phyloP scores from a whole-genome alignment of 345 rosid species.

The Aurinia saxatilis region DNA sequence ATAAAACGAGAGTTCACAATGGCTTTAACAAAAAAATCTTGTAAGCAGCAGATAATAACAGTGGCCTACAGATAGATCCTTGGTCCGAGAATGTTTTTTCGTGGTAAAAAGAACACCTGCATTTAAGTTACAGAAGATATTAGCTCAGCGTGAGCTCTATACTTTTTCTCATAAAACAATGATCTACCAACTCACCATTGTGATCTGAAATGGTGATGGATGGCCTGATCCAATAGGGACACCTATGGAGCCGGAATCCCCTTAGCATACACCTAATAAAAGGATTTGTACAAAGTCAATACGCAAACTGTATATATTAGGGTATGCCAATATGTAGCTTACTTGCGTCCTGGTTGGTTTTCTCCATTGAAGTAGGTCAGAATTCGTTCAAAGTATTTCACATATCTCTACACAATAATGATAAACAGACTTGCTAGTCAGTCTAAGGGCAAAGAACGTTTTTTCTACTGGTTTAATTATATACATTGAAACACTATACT shows the following conservation, averaged over 20 bases:
- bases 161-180: constrained; percentile 9
- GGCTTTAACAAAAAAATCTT: background rate
- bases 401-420: constrained; percentile 52
- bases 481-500: constrained; percentile 22
- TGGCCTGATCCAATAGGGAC: constrained; percentile 88
- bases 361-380: constrained; percentile 75
- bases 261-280: constrained; percentile 75
- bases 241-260: constrained; percentile 81
- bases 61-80: constrained; percentile 56
- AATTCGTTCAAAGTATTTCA: constrained; percentile 67
- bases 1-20: background rate
- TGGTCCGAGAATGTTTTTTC: constrained; percentile 70
- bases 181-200: constrained; percentile 39
- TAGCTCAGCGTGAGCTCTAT: background rate
- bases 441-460: background rate
- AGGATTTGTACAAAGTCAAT: background rate
- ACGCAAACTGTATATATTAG: constrained; percentile 2
- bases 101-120: constrained; percentile 79
- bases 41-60: background rate
- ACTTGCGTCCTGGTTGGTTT: constrained; percentile 77
- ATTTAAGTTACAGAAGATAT: background rate
- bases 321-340: constrained; percentile 8
- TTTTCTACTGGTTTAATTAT: background rate
- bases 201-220: constrained; percentile 72
- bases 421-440: background rate